Evolutionary conservation across 2,329 filamentous ascomycete genomes (phyloP).

Genomic region (Botrytis porri): DNA sequence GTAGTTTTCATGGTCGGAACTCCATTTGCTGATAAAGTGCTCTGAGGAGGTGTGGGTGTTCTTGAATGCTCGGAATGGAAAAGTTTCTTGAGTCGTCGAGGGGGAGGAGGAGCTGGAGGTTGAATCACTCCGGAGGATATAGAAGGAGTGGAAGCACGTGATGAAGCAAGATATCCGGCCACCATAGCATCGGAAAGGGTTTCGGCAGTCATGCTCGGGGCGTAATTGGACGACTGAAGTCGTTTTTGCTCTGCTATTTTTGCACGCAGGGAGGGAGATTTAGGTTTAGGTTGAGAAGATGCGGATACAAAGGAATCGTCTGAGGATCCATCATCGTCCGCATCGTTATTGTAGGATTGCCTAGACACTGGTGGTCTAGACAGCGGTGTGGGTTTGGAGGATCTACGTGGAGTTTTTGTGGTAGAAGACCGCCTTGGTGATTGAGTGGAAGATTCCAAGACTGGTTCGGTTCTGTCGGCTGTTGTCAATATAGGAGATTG

Average conservation of each 20-base stretch:
- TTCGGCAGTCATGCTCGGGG: constrained; percentile 52
- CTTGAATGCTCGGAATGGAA: constrained; percentile 32
- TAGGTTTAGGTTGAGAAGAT: constrained; percentile 25
- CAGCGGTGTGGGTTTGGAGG: not conserved
- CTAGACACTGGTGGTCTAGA: constrained; percentile 14
- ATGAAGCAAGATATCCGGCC: constrained; percentile 68
- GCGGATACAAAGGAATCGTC: constrained; percentile 39
- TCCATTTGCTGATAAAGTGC: not conserved
- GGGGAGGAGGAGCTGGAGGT: constrained; percentile 36
- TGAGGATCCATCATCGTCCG: constrained; percentile 29
- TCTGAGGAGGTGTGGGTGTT: not conserved
- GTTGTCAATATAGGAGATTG: not conserved
- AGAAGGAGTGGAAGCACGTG: constrained; percentile 47
- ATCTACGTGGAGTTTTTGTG: constrained; percentile 1
- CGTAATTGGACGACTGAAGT: constrained; percentile 23
- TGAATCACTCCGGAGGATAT: constrained; percentile 18
- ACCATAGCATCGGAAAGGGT: constrained; percentile 72
- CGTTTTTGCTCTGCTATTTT: constrained; percentile 30
- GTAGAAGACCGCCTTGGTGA: not conserved
- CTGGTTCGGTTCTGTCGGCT: not conserved
- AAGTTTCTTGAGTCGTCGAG: constrained; percentile 37
- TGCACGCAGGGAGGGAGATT: constrained; percentile 31
- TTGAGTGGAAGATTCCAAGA: not conserved
- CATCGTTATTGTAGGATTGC: constrained; percentile 22
- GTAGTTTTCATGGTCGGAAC: constrained; percentile 4